Conservation (phyloP, 2,329 filamentous ascomycete genomes). For the Neocatenulostroma microsporum region DNA sequence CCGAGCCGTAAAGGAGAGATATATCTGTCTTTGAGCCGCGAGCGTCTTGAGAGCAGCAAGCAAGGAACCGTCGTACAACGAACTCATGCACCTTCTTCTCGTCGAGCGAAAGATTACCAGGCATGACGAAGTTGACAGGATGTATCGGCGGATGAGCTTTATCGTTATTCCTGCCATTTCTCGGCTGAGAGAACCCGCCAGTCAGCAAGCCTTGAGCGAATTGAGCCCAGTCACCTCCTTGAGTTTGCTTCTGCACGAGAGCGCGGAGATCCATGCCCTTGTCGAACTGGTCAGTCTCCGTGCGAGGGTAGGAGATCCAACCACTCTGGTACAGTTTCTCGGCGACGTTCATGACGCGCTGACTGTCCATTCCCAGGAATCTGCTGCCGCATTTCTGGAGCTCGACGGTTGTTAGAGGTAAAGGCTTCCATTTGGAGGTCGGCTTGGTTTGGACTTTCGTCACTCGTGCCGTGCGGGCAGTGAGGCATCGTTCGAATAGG, state of each 20-base stretch:
- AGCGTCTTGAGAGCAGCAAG: conserved; percentile 92
- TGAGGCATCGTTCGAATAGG: conserved; percentile 77
- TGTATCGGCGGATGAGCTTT: conserved; percentile 97
- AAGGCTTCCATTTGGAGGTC: conserved; percentile 85
- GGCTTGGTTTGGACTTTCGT: conserved; percentile 83
- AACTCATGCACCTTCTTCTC: conserved; percentile 81
- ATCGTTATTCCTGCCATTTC: conserved; percentile 81
- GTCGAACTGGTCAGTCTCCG: conserved; percentile 94
- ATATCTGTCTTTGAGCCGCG: conserved; percentile 78
- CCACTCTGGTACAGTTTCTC: conserved; percentile 87
- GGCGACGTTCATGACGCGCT: conserved; percentile 78
- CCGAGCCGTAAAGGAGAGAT: conserved; percentile 74
- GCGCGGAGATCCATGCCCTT: conserved; percentile 74
- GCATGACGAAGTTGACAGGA: conserved; percentile 74
- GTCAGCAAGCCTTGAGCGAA: conserved; percentile 69
- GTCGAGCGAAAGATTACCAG: conserved; percentile 51
- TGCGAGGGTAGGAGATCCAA: conserved; percentile 95
- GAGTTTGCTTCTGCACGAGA: conserved; percentile 75
- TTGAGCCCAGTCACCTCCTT: conserved; percentile 66
- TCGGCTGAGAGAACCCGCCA: conserved; percentile 72
- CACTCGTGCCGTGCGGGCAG: conserved; percentile 68
- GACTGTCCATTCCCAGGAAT: conserved; percentile 83
- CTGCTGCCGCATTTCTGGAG: conserved; percentile 90
- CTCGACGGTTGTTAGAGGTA: conserved; percentile 92
- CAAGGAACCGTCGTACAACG: conserved; percentile 81